Conservation (phyloP, 352 stramenopile species). For the Pythium volutum region DNA sequence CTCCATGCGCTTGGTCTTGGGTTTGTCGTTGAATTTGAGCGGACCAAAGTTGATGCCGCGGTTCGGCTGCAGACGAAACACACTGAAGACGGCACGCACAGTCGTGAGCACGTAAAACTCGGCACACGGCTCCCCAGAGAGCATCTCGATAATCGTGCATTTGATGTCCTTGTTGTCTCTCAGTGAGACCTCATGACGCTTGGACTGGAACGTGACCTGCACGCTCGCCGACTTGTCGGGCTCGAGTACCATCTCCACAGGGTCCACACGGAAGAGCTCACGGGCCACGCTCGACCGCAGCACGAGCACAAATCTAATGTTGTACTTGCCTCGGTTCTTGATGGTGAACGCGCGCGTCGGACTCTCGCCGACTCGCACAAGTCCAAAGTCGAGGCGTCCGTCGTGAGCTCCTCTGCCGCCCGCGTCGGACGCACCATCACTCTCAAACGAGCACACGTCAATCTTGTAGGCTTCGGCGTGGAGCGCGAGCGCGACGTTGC, state of each 20-base stretch:
- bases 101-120: conserved; percentile 86
- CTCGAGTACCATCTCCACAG: conserved; percentile 69
- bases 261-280: conserved; percentile 82
- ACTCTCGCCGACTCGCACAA: conserved; percentile 90
- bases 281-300: conserved; percentile 47
- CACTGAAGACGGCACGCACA: conserved; percentile 79
- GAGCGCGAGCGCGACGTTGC: conserved; percentile 34
- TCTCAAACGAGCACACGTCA: conserved; percentile 85
- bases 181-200: conserved; percentile 67
- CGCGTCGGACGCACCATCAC: conserved; percentile 27
- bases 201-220: conserved; percentile 77
- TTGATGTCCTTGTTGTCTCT: conserved; percentile 92
- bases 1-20: conserved; percentile 78
- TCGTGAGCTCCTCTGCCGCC: conserved; percentile 27
- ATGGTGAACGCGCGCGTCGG: conserved; percentile 80
- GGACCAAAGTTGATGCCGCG: conserved; percentile 92
- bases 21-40: conserved; percentile 84
- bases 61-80: conserved; percentile 85
- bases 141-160: conserved; percentile 91
- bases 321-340: conserved; percentile 92
- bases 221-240: conserved; percentile 67
- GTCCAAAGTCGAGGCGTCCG: conserved; percentile 89
- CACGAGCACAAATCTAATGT: conserved; percentile 84
- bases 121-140: conserved; percentile 86
- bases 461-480: conserved; percentile 91